Evolutionary conservation across 1,284 basidiomycete genomes (phyloP).

Genomic region (Vanrija sp.): DNA sequence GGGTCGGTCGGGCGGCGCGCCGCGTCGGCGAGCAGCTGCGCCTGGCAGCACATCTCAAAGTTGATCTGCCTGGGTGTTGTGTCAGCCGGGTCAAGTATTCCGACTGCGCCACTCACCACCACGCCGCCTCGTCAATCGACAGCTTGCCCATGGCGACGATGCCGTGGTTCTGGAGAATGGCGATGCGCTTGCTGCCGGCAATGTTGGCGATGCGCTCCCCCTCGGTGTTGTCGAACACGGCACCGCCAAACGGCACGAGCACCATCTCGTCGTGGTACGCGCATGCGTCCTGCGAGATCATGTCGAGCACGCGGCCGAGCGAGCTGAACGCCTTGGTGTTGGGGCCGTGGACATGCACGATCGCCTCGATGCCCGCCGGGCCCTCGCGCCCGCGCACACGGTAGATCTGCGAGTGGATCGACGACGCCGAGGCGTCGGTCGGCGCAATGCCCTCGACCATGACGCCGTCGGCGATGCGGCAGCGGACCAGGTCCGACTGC

Average conservation of each 20-base stretch:
- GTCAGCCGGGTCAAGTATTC: background rate
- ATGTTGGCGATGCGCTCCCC: slow-evolving; percentile 35
- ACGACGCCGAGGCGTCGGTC: slow-evolving; percentile 35
- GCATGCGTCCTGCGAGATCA: slow-evolving; percentile 44
- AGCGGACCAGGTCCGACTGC: slow-evolving; percentile 33
- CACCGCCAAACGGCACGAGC: slow-evolving; percentile 42
- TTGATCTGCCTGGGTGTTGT: slow-evolving; percentile 32
- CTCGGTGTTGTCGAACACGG: slow-evolving; percentile 39
- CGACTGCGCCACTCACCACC: slow-evolving; percentile 35
- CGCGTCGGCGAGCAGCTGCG: slow-evolving; percentile 40
- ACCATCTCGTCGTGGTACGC: slow-evolving; percentile 35
- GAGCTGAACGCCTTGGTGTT: slow-evolving; percentile 37
- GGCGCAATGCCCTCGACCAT: slow-evolving; percentile 35
- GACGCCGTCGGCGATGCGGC: slow-evolving; percentile 23
- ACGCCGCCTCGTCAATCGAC: slow-evolving; percentile 43
- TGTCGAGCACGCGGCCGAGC: slow-evolving; percentile 34
- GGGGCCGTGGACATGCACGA: slow-evolving; percentile 44
- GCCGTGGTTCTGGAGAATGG: slow-evolving; percentile 43
- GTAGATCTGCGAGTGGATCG: slow-evolving; percentile 42
- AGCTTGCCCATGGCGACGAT: slow-evolving; percentile 31
- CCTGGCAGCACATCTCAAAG: slow-evolving; percentile 42
- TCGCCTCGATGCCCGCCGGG: slow-evolving; percentile 29
- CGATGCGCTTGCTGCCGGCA: slow-evolving; percentile 27
- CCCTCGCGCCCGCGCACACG: slow-evolving; percentile 28
- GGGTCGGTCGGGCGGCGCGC: slow-evolving; percentile 28